These are phyloP conservation scores for Blastomyces parvus DNA, from an alignment of 2,329 filamentous ascomycete genomes.

Conservation along the genomic window DNA sequence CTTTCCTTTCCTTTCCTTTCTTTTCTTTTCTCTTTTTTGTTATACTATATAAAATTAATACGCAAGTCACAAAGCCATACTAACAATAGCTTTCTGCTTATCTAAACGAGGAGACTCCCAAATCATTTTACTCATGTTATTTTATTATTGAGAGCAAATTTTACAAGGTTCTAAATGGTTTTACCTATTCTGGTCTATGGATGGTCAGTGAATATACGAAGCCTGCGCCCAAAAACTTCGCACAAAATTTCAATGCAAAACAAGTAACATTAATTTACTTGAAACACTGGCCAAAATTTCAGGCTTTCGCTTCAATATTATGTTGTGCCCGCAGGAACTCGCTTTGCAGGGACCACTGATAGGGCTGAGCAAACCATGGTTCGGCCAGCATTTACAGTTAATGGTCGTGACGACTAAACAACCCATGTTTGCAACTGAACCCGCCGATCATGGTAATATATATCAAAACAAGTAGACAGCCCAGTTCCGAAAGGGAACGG, in stretches of 20 bases:
- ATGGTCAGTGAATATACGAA: background rate
- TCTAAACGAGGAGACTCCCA: background rate
- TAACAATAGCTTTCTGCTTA: background rate
- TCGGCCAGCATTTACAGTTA: no score
- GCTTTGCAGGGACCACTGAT: no score
- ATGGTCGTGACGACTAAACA: no score
- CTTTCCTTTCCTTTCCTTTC: background rate
- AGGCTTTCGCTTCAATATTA: background rate
- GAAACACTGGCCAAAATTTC: background rate
- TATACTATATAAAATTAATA: background rate
- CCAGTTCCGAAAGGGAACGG: no score
- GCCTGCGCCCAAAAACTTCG: background rate
- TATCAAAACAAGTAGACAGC: no score
- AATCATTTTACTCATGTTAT: background rate
- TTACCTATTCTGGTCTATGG: background rate
- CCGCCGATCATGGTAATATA: no score
- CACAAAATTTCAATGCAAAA: background rate
- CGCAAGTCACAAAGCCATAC: background rate
- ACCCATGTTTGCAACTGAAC: no score
- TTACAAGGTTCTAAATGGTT: background rate
- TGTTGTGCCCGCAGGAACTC: no score
- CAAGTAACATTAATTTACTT: background rate
- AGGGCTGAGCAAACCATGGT: no score
- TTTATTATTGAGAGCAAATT: background rate
- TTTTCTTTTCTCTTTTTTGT: background rate